Base-by-base conservation (phyloP, 2,329 filamentous ascomycete species). In the Exophiala mesophila region DNA sequence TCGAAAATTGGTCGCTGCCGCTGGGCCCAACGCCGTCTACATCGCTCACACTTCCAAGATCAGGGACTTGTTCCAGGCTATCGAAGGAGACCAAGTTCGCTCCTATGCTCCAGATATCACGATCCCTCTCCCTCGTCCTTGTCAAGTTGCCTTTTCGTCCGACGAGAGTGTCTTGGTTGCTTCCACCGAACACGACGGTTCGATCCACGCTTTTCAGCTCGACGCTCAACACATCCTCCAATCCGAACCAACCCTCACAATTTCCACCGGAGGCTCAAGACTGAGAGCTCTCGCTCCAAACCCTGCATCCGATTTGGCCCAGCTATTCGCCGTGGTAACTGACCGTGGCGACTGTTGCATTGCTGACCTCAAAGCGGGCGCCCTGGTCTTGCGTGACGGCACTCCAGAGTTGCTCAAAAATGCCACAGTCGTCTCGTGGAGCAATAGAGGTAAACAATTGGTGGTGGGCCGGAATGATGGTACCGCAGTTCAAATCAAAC, bases 341-440 rank as follows among this genome's bases (percentile, higher is more conserved):
- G 76, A 70, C 33, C 80, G 82, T 44, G 92, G 92, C 10, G 85
- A 90, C 55, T 73, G 98, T 13, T 70, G 89, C 60, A 80, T 98
- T 63, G 85, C 86, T 5, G 86, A 95, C 61, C 64, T 98, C 46
- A 82, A 83, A 56, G 76, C 82, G 26, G 73, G 76, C 36, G 72
- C 68, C 29, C 72, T 88, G 32, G 60, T 75, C 6, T 67, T 69
- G 23, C 77, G 77, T 1, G 56, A 72, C 15, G 79, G 78, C 51
- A 86, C 85, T 23, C 74, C 70, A 57, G 68, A 82, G 1, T 70
- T 94, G 50, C 86, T 82, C 57, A 71, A 76, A 19, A 82, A 84
- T 35, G 89, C 94, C 19, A 88, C 82, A 59, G 92, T 85, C 57
- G 76, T 87, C 4, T 83, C 85, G 42, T 98, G 94, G 92, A 98